Base-by-base conservation (phyloP, 768 basidiomycete species). In the Candolleomyces aberdarensis region DNA sequence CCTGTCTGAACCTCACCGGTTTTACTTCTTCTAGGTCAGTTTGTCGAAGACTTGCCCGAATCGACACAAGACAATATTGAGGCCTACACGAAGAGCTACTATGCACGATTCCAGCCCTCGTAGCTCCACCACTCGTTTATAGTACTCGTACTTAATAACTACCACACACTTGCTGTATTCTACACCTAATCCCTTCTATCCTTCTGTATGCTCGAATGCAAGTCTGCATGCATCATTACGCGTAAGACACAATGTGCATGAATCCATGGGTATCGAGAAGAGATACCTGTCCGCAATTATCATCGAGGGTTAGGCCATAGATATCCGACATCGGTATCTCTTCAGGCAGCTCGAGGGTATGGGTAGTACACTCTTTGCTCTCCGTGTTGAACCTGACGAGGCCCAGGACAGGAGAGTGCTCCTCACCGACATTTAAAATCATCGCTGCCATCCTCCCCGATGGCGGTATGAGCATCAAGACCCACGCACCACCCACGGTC, bases 41-140 rank as follows among this genome's bases (percentile, higher is more conserved):
- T 94, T 63, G 70, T 89, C 2, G 87, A 89, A 70, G 91, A 94
- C 67, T 83, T 97, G 9, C 92, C 96, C 0, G 96, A 98, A 73
- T 93, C 94, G 15, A 96, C 92, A 17, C 94, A 96, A 71, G 96
- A 98, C 67, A 84, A 89, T 64, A 85, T 94, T 0, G 95, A 98
- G 71, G 83, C 87, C 0, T 82, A 85, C 63, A 94, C 94, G 1
- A 96, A 96, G 69, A 83, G 86, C 46, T 89, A 87, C 67, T 96
- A 96, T 72, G 85, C 85, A 10, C 85, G 90, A 1, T 98, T 96
- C 72, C 87, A 89, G 67, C 81, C 90, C 2, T 47, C 63, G 80
- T 54, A 83, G 19, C 44, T 20, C 6, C 11, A 36, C 11, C 2
- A 36, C 11, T 22, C 26, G 22, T 49, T 10, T 49, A 49, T 10